These are phyloP conservation scores for Aspergillus coremiiformis DNA, from an alignment of 495 filamentous ascomycete genomes.

Conservation along the genomic window DNA sequence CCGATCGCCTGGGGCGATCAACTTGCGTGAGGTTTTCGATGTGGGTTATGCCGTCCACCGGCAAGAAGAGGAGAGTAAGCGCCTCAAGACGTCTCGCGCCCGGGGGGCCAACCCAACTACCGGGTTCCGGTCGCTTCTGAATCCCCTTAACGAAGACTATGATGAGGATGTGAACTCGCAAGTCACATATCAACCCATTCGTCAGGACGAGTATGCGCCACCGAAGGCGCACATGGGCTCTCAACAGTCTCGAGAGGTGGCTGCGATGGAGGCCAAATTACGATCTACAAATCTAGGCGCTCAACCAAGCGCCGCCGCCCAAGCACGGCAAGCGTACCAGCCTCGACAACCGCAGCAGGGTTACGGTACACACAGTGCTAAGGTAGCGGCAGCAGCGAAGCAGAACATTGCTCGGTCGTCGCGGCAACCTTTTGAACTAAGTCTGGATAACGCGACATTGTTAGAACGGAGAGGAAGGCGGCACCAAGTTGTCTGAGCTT, in stretches of 20 bases:
- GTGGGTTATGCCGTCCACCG: conserved; percentile 94
- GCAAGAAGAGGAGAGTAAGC: conserved; percentile 92
- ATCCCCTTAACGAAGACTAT: conserved; percentile 62
- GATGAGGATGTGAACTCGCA: conserved; percentile 54
- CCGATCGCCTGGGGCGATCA: conserved; percentile 90
- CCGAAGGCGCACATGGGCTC: conserved; percentile 64
- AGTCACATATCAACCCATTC: conserved; percentile 30
- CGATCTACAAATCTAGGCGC: conserved; percentile 66
- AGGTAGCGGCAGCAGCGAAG: conserved; percentile 71
- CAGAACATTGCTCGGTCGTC: conserved; percentile 59
- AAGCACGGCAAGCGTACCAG: conserved; percentile 50
- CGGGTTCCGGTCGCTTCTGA: conserved; percentile 47
- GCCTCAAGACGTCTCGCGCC: conserved; percentile 71
- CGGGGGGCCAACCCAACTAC: conserved; percentile 44
- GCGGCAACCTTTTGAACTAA: conserved; percentile 77
- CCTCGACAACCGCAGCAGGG: conserved; percentile 48
- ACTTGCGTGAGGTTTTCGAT: conserved; percentile 94
- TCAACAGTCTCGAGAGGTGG: conserved; percentile 51
- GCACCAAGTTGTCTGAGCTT: conserved; percentile 23
- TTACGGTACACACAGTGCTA: conserved; percentile 74
- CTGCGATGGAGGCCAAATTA: conserved; percentile 78
- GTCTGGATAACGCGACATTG: conserved; percentile 79
- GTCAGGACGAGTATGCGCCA: conserved; percentile 40
- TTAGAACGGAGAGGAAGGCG: conserved; percentile 62
- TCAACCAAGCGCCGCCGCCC: conserved; percentile 44